Base-by-base conservation (phyloP, 108 stramenopile genomes). In the Asterionellopsis glacialis region DNA sequence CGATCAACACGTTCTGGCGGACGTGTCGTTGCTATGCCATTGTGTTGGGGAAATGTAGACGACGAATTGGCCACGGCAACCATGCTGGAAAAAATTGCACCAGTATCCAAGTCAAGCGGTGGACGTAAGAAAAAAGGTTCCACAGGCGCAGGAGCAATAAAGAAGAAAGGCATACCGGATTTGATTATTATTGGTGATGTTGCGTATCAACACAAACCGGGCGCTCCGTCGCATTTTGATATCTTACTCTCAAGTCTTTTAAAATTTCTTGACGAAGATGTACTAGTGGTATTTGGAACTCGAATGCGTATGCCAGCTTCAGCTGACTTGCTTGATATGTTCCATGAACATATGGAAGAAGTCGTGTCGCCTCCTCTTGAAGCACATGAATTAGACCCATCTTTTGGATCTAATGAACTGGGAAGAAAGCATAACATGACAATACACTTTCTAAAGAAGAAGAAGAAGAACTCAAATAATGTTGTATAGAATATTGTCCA, bases 211-310 rank as follows among this genome's bases (percentile, higher is more conserved):
- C 80, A 81, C 45, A 64, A 66, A 45, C 80, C 80, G 11, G 80
- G 76, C 6, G 74, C 74, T 21, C 73, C 76, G 13, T 77, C 76
- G 11, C 80, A 81, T 61, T 81, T 81, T 68, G 76, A 81, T 49
- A 54, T 53, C n/a, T 41, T 81, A 19, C 45, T 74, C 6, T 74
- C 75, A 2, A 77, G 76, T 15, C 43, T 81, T 6, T 49, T 77
- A 16, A 63, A 61, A 15, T 75, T 81, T 40, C 50, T 63, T 21
- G 70, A 68, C 21, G 57, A 57, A 0, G 28, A 77, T 22, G 77
- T 73, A 1, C 28, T 71, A 7, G 69, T 81, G 1, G 41, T 81
- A 14, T 81, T 81, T 61, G 80, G 80, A 6, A 76, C 75, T n/a
- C 63, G 80, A 19, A 70, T 81, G 69, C 61, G 80, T 25, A 81